Base-by-base conservation (phyloP, 2,329 filamentous ascomycete genomes). In the Talaromyces marneffei region DNA sequence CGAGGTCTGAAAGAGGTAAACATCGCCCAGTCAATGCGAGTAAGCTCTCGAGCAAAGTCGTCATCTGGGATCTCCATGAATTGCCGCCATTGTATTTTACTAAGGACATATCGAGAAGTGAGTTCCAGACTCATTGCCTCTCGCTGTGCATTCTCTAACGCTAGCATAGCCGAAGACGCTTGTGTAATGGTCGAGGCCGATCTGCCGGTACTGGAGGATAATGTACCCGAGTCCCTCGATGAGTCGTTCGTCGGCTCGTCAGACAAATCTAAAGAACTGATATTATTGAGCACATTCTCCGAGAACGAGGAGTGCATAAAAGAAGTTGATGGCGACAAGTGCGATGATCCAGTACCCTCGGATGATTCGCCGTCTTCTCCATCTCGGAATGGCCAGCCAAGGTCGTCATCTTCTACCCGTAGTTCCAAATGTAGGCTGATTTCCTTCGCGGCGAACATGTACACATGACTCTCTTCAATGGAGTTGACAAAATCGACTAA, bases 1-100 rank as follows among this genome's bases (percentile, higher is more conserved):
- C 94, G 90, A 60, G 96, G 90, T 27, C 91, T 87, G 64, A 97
- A 96, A 1, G 92, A 92, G 57, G 90, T 95, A 74, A 97, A 97
- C 89, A 97, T 94, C 74, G 95, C 87, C 93, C 93, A 97, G 76
- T 99, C 94, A 60, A 99, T 96, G 63, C 93, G 84, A 3, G 94
- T 97, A 69, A 99, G 83, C 74, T 99, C 94, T 63, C 89, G 87
- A 16, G 93, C 93, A 66, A 97, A 88, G 54, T 91, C 85, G 64
- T 96, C 90, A 58, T 95, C 89, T 1, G 89, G 83, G 25, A 88
- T 88, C 37, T 90, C 89, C 87, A 97, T 96, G 66, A 97, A 90
- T 57, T 89, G 86, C 66, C 92, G 91, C 81, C 94, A 99, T 63
- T 94, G 89, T 44, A 88, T 81, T 74, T 97, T 97, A 67, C 87